Base-by-base conservation (phyloP, 371 early-diverging fungal genomes). In the Syncephalastrum monosporum region DNA sequence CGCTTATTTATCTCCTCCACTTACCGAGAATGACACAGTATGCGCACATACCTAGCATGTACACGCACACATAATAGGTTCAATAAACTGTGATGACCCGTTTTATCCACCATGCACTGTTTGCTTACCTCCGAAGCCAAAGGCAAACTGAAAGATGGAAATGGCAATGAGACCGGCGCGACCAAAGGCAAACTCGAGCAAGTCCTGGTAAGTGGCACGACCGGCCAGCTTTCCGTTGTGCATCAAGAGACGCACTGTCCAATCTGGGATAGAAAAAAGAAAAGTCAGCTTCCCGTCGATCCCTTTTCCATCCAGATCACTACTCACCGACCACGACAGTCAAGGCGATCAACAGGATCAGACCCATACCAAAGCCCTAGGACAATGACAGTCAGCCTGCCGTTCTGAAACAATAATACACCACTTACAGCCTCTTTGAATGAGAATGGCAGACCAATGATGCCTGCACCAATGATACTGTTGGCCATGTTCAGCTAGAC, bases 381-480 rank as follows among this genome's bases (percentile, higher is more conserved):
- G 38, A 15, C 6, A 21, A 38, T 53, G 17, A 21, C 42, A 21
- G 16, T 25, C 24, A 29, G 17, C 43, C 19, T 29, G 2, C 8
- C 2, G 38, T 33, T 5, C 0, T 42, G 0, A 4, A 27, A 5
- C 27, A 7, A 4, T 2, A 0, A 7, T 21, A 3, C 16, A 19
- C 15, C 12, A 56, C 74, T 67, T 68, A 79, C 79, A 45, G 86
- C 81, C 57, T 83, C 80, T 56, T 71, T 76, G 60, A 84, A 78
- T 50, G 85, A 82, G 60, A 80, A 85, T 14, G 85, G 85, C 45
- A 86, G 67, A 3, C 84, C 86, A 53, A 84, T 84, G 53, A 84
- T 78, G 52, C 90, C 90, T 14, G 90, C 90, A 38, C 90, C 90
- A 52, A 90, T 82, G 47, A 89, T 90, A 38, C 89, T 86, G 67